These are phyloP conservation scores for Thielaviopsis euricoi DNA, from an alignment of 2,329 filamentous ascomycete species.

Conservation along the genomic window DNA sequence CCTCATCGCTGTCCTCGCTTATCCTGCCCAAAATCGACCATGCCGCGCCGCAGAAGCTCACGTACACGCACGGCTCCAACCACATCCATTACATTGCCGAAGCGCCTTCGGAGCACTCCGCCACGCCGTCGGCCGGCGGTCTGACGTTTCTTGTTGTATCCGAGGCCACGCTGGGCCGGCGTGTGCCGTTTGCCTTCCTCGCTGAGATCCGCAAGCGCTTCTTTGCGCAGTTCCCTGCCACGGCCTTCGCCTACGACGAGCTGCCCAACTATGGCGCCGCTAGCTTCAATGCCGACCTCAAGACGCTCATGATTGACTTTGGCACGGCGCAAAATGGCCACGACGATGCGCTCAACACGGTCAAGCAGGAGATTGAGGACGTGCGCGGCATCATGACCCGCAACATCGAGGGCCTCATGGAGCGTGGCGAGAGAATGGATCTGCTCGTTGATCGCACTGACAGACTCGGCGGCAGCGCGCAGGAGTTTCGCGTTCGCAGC, in stretches of 20 bases:
- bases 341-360: slow-evolving; percentile 68
- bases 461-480: slow-evolving; percentile 67
- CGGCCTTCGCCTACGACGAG: slow-evolving; percentile 52
- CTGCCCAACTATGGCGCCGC: slow-evolving; percentile 83
- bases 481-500: slow-evolving; percentile 80
- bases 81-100: slow-evolving; percentile 94
- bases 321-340: slow-evolving; percentile 61
- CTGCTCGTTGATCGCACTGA: slow-evolving; percentile 94
- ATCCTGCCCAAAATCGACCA: slow-evolving; percentile 94
- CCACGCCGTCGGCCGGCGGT: slow-evolving; percentile 50
- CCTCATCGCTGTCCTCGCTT: slow-evolving; percentile 74
- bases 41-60: slow-evolving; percentile 65
- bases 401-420: slow-evolving; percentile 80
- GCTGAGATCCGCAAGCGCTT: slow-evolving; percentile 84
- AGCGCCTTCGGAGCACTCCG: slow-evolving; percentile 49
- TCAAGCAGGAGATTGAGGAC: slow-evolving; percentile 80
- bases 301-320: slow-evolving; percentile 64
- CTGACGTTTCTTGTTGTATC: slow-evolving; percentile 87
- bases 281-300: slow-evolving; percentile 67
- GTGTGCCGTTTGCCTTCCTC: slow-evolving; percentile 84
- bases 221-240: slow-evolving; percentile 49
- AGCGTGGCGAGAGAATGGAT: slow-evolving; percentile 86
- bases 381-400: slow-evolving; percentile 87
- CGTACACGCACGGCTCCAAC: slow-evolving; percentile 79
- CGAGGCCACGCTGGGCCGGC: slow-evolving; percentile 62